Evolutionary conservation across 352 stramenopile genomes (phyloP).

Genomic region (Thraustotheca clavata): DNA sequence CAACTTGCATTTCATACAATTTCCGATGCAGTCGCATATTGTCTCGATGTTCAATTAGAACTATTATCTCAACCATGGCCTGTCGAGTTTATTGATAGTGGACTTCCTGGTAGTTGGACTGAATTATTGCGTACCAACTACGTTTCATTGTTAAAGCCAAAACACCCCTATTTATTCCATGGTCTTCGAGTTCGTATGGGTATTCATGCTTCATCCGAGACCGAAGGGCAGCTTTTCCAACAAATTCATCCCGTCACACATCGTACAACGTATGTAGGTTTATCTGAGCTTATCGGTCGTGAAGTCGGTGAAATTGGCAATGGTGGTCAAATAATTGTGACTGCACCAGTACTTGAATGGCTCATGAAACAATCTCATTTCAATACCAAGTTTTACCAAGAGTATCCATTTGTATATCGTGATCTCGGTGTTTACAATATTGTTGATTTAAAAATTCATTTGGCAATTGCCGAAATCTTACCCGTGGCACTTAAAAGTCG

Average conservation of each 20-base stretch:
- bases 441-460: constrained; percentile 16
- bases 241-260: constrained; percentile 55
- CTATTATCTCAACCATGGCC: constrained; percentile 25
- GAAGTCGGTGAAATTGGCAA: constrained; percentile 57
- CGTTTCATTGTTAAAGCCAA: constrained; percentile 16
- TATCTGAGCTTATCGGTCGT: constrained; percentile 48
- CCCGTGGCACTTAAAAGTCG: constrained; percentile 2
- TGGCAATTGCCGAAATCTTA: constrained; percentile 13
- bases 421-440: constrained; percentile 16
- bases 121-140: constrained; percentile 35
- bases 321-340: constrained; percentile 62
- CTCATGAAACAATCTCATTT: constrained; percentile 24
- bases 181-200: constrained; percentile 70
- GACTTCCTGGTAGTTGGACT: constrained; percentile 20
- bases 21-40: constrained; percentile 47
- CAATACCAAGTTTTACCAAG: not conserved
- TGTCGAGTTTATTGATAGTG: not conserved
- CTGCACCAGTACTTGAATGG: constrained; percentile 44
- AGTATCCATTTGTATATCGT: not conserved
- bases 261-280: constrained; percentile 60
- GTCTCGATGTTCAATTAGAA: constrained; percentile 38
- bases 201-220: constrained; percentile 50
- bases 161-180: constrained; percentile 38
- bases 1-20: constrained; percentile 49
- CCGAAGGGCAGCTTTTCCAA: constrained; percentile 36